Percentiles rank a stretch among this genome's conserved stretches.
These are phyloP conservation scores for Neurospora sp. DNA, from an alignment of 495 filamentous ascomycete genomes.

Conservation along the genomic window DNA sequence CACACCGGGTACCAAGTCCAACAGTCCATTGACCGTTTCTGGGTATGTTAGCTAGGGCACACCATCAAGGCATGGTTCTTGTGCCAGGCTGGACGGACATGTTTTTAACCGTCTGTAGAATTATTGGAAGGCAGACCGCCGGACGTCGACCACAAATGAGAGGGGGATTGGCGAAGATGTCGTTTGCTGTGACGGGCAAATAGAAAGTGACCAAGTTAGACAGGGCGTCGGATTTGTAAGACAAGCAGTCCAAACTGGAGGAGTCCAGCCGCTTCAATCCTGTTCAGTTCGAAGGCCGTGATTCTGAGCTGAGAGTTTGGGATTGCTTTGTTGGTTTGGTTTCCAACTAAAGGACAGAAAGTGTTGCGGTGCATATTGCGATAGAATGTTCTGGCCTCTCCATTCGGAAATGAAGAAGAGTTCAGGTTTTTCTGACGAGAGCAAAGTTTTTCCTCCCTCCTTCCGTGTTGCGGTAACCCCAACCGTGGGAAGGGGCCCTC, in stretches of 20 bases:
- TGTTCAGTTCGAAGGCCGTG: background rate
- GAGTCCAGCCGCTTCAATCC: background rate
- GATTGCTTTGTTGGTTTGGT: background rate
- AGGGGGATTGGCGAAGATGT: background rate
- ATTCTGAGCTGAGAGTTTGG: background rate
- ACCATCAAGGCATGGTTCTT: background rate
- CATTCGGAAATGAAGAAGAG: background rate
- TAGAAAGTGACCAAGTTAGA: background rate
- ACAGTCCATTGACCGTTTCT: background rate
- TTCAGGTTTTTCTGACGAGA: background rate
- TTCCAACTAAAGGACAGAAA: background rate
- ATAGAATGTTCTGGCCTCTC: background rate
- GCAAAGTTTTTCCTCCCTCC: background rate
- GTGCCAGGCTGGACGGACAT: background rate
- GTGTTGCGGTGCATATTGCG: background rate
- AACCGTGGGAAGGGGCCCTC: background rate
- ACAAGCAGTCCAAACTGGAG: background rate
- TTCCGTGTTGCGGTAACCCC: background rate
- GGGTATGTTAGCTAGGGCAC: background rate
- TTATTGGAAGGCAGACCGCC: background rate
- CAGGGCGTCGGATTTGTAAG: background rate
- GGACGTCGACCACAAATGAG: background rate
- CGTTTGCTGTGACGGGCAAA: background rate
- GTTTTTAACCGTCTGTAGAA: background rate
- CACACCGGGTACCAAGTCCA: background rate